Base-by-base conservation (phyloP, 148 eudicot genomes). In the Gaultheria prostrata region DNA sequence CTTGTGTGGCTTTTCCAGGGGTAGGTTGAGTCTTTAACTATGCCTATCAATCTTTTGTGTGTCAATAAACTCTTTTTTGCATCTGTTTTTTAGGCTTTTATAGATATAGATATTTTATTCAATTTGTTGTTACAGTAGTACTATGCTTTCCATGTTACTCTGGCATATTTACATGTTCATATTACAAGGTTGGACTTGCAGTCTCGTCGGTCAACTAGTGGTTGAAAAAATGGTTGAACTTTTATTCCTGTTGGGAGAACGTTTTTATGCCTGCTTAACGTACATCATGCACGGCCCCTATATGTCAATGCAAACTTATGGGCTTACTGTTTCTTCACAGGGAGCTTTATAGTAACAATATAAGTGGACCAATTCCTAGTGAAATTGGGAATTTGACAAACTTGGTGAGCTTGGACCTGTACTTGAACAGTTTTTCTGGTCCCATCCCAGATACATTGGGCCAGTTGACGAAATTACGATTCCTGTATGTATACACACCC, bases 331-430 rank as follows among this genome's bases (percentile, higher is more conserved):
- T 74, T 21, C 21, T 15, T 74, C 80, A 82, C 87, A 87, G 89
- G 87, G 85, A 85, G 20, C 85, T 87, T 57, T 87, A 82, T 80
- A 85, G 86, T 72, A 87, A 87, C 79, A 83, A 83, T 26, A 81
- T 88, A 56, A 85, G 39, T 78, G 90, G 90, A 71, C 76, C 57
- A 50, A 81, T 86, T 77, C 84, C 88, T 35, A 43, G 30, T 77
- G 88, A 81, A 32, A 76, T 88, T 49, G 90, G 85, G 83, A 88
- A 83, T 63, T 81, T 87, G 87, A 78, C 77, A 8, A 85, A 85
- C 43, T 83, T 85, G 65, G 84, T 80, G 82, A 86, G 84, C 87
- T 85, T 88, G 86, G 86, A 88, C 86, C 86, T 88, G 71, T 85
- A 86, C 79, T 78, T 80, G 81, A 88, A 88, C 84, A 78, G 63